Conservation (phyloP, 345 rosid genomes). For the Chamaenerion angustifolium region DNA sequence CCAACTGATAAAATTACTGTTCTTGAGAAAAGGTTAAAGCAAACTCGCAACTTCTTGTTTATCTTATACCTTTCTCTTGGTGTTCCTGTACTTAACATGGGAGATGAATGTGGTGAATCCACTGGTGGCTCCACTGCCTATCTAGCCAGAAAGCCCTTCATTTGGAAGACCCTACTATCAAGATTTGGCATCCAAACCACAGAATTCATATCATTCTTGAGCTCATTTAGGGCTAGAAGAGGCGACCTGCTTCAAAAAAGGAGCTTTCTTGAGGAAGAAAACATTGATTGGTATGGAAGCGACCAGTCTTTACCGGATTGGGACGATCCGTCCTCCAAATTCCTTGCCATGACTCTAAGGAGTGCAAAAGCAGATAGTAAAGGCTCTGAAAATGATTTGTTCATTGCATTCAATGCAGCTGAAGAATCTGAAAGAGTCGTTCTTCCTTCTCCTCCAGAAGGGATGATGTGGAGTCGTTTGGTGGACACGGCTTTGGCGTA, state of each 20-base stretch:
- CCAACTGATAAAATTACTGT: conserved; percentile 50
- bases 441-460: conserved; percentile 44
- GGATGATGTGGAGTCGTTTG: conserved; percentile 49
- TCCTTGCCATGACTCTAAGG: conserved; percentile 64
- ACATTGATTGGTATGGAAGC: conserved; percentile 63
- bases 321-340: conserved; percentile 55
- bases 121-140: conserved; percentile 54
- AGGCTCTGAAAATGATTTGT: conserved; percentile 28
- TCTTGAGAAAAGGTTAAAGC: conserved; percentile 76
- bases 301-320: conserved; percentile 60
- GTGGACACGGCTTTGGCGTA: conserved; percentile 77
- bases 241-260: conserved; percentile 55
- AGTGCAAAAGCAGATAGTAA: conserved; percentile 17
- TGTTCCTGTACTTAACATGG: conserved; percentile 81
- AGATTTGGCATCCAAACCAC: conserved; percentile 59
- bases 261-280: conserved; percentile 52
- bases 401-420: conserved; percentile 54
- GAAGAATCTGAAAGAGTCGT: conserved; percentile 25
- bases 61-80: conserved; percentile 62
- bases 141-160: conserved; percentile 34
- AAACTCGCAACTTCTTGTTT: conserved; percentile 72
- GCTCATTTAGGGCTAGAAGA: conserved; percentile 45
- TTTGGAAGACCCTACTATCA: conserved; percentile 53
- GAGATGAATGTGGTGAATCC: conserved; percentile 90
- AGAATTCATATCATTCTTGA: conserved; percentile 58